Evolutionary conservation across 164 flowering plant genomes (phyloP).

Genomic region (Saururus chinensis): DNA sequence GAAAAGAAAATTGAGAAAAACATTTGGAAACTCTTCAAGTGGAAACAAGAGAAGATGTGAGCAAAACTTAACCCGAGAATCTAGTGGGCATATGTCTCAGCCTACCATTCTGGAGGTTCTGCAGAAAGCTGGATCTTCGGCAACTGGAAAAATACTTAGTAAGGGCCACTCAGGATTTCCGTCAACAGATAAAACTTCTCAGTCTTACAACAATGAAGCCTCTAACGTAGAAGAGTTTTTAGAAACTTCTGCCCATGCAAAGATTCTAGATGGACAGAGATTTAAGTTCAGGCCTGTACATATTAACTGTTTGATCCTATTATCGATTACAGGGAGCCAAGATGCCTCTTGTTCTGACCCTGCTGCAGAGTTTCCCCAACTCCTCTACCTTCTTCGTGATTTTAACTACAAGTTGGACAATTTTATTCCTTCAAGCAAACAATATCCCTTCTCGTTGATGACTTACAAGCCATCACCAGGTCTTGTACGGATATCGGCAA

Average conservation of each 20-base stretch:
- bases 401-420: slow-evolving; percentile 52
- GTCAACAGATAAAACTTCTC: slow-evolving; percentile 18
- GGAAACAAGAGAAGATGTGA: slow-evolving; percentile 24
- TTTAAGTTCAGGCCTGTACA: slow-evolving; percentile 66
- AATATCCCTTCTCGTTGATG: slow-evolving; percentile 3
- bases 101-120: slow-evolving; percentile 55
- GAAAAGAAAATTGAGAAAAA: slow-evolving; percentile 26
- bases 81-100: slow-evolving; percentile 37
- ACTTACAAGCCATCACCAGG: slow-evolving; percentile 24
- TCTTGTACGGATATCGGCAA: slow-evolving; percentile 22
- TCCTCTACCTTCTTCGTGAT: slow-evolving; percentile 67
- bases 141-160: slow-evolving; percentile 31
- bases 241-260: slow-evolving; percentile 38
- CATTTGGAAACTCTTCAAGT: slow-evolving; percentile 14
- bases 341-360: slow-evolving; percentile 60
- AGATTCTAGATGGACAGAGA: slow-evolving; percentile 49
- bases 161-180: slow-evolving; percentile 22
- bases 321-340: slow-evolving; percentile 40
- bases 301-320: slow-evolving; percentile 43
- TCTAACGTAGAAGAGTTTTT: slow-evolving; percentile 14
- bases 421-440: slow-evolving; percentile 32
- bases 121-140: slow-evolving; percentile 40
- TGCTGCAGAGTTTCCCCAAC: slow-evolving; percentile 57
- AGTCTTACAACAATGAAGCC: slow-evolving; percentile 17
- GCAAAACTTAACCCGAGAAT: slow-evolving; percentile 10